These are phyloP conservation scores for Nicotiana noctiflora DNA, from an alignment of 257 asterid species.

Conservation along the genomic window DNA sequence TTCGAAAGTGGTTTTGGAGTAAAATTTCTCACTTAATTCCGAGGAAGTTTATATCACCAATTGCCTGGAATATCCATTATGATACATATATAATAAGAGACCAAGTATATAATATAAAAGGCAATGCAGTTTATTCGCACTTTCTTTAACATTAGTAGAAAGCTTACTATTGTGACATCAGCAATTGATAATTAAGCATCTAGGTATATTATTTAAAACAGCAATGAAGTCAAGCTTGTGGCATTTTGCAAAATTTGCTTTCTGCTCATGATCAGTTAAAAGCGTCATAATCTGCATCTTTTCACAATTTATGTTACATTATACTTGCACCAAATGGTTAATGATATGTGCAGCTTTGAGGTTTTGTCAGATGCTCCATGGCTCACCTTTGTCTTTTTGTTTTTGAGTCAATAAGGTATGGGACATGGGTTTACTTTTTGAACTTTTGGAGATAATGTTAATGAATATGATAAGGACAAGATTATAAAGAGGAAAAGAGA, in stretches of 20 bases:
- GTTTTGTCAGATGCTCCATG: background rate
- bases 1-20: background rate
- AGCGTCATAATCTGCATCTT: background rate
- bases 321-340: conserved; percentile 1
- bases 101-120: background rate
- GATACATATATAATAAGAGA: background rate
- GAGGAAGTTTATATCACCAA: background rate
- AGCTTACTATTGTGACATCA: background rate
- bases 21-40: background rate
- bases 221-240: background rate
- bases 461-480: background rate
- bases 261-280: background rate
- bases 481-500: background rate
- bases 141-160: background rate
- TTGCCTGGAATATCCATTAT: background rate
- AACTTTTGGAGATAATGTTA: background rate
- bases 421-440: background rate
- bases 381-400: background rate
- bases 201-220: background rate
- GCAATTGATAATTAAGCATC: background rate
- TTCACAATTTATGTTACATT: background rate
- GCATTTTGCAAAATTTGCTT: background rate
- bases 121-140: background rate
- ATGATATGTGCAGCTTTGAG: background rate
- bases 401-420: background rate